These are phyloP conservation scores for Senna tora DNA, from an alignment of 306 rosid species.

Conservation along the genomic window DNA sequence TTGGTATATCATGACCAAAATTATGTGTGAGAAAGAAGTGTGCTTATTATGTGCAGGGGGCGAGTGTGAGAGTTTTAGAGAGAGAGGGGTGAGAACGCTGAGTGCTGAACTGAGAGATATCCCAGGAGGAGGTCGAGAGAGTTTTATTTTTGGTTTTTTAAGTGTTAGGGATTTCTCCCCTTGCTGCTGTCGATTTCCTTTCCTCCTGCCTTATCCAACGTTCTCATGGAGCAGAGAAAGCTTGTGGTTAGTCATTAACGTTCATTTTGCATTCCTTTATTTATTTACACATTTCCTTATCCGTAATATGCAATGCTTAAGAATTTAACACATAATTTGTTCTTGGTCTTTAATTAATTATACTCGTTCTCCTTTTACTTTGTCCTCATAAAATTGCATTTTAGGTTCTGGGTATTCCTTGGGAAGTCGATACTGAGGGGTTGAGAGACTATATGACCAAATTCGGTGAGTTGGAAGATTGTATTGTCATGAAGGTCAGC, in stretches of 20 bases:
- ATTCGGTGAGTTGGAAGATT: constrained; percentile 85
- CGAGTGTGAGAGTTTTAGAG: constrained; percentile 87
- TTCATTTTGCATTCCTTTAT: background rate
- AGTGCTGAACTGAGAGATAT: constrained; percentile 48
- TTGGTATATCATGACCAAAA: constrained; percentile 51
- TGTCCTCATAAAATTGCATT: constrained; percentile 12
- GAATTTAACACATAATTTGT: background rate
- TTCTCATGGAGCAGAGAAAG: constrained; percentile 81
- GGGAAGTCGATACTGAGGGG: constrained; percentile 86
- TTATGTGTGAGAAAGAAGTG: constrained; percentile 92
- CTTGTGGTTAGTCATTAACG: constrained; percentile 67
- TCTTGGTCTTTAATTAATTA: constrained; percentile 12
- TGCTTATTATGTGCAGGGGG: constrained; percentile 86
- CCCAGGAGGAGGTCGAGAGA: constrained; percentile 51
- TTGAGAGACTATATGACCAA: constrained; percentile 82
- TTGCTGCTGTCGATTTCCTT: constrained; percentile 35
- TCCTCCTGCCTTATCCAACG: constrained; percentile 25
- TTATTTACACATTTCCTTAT: background rate
- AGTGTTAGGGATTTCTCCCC: constrained; percentile 48
- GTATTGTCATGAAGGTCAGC: constrained; percentile 88
- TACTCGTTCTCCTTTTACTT: background rate
- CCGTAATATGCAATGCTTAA: background rate
- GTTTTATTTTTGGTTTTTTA: constrained; percentile 37
- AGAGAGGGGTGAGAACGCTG: constrained; percentile 64
- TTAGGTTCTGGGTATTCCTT: constrained; percentile 81